Evolutionary conservation across 2,329 filamentous ascomycete genomes (phyloP).

Genomic region (Fusarium liriodendri): DNA sequence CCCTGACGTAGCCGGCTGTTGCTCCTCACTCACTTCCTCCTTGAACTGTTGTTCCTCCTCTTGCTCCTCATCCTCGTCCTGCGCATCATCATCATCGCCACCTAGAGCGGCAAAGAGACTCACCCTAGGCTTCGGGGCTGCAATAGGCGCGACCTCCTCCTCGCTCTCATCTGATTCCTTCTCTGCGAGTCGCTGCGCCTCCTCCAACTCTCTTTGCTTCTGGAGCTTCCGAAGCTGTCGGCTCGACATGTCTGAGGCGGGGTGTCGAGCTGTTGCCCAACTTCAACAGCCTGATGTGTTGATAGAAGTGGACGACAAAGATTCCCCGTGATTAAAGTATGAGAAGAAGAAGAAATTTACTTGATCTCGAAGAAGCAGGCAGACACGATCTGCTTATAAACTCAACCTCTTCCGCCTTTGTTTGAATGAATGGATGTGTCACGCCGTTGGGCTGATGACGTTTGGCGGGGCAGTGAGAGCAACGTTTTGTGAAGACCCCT

Average conservation of each 20-base stretch:
- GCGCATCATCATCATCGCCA: conserved; percentile 54
- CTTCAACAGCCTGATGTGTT: not conserved
- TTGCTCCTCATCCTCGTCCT: conserved; percentile 51
- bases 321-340: not conserved
- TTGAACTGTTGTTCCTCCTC: conserved; percentile 43
- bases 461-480: conserved; percentile 32
- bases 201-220: conserved; percentile 60
- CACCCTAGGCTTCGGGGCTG: conserved; percentile 51
- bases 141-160: conserved; percentile 43
- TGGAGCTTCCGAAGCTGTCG: conserved; percentile 64
- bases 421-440: conserved; percentile 40
- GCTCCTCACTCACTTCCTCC: conserved; percentile 35
- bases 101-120: conserved; percentile 66
- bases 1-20: conserved; percentile 18
- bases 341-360: not conserved
- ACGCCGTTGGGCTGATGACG: conserved; percentile 39
- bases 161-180: conserved; percentile 46
- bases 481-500: not conserved
- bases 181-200: conserved; percentile 24
- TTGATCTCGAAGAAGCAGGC: not conserved
- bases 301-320: not conserved
- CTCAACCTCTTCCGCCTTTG: not conserved
- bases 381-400: not conserved
- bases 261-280: conserved; percentile 9
- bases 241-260: conserved; percentile 57